These are phyloP conservation scores for Colletotrichum ledebouriae DNA, from an alignment of 2,329 filamentous ascomycete species.

Conservation along the genomic window DNA sequence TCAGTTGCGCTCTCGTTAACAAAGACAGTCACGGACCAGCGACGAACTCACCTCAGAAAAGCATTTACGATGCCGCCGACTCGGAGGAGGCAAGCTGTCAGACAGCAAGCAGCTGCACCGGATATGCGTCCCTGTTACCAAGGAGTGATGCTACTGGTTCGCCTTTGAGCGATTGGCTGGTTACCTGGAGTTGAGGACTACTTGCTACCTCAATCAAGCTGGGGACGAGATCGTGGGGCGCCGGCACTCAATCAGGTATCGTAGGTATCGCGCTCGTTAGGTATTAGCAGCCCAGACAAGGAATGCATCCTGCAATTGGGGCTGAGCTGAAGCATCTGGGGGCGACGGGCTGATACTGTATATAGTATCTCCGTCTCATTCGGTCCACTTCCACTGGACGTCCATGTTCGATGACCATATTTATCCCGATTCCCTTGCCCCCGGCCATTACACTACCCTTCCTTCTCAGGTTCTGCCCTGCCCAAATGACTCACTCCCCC, in stretches of 20 bases:
- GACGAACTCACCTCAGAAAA: neutral
- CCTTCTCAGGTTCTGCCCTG: no score
- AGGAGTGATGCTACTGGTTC: neutral
- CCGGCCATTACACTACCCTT: no score
- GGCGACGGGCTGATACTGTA: neutral
- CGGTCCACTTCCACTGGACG: neutral
- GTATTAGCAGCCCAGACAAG: constrained; percentile 19
- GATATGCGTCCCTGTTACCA: constrained; percentile 13
- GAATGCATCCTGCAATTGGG: constrained; percentile 8
- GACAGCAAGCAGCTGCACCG: neutral
- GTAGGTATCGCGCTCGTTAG: no score
- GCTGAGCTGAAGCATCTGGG: constrained; percentile 25
- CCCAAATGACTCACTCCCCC: no score
- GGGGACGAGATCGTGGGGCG: constrained; percentile 4
- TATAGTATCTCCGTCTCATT: constrained; percentile 2
- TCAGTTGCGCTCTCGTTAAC: constrained; percentile 2
- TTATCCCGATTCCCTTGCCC: neutral
- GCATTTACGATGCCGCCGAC: constrained; percentile 2
- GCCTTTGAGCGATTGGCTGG: constrained; percentile 14
- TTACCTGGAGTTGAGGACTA: neutral
- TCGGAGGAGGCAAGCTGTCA: constrained; percentile 1
- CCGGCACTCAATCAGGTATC: constrained; percentile 3
- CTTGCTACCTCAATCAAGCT: neutral
- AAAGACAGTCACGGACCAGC: constrained; percentile 3
- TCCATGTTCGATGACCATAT: constrained; percentile 5